phyloP scores from a whole-genome alignment of 352 stramenopile genomes.

The Phytopythium kandeliae region DNA sequence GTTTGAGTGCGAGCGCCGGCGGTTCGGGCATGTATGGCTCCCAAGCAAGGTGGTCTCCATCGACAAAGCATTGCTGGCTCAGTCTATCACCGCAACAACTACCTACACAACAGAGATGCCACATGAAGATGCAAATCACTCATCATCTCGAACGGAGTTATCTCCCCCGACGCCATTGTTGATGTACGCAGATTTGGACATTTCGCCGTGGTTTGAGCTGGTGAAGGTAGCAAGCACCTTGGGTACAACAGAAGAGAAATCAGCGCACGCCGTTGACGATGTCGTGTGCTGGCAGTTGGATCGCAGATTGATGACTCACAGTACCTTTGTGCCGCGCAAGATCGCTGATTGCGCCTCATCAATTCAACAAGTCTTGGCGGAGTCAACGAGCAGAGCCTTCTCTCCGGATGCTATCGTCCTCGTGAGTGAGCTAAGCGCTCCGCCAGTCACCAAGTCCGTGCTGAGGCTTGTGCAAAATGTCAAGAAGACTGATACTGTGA shows the following conservation, averaged over 20 bases:
- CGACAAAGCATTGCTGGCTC: background rate
- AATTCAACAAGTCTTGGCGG: constrained; percentile 17
- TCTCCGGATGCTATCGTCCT: constrained; percentile 30
- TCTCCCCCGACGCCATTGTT: constrained; percentile 12
- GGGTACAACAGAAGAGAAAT: background rate
- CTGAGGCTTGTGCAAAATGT: constrained; percentile 25
- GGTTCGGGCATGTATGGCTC: constrained; percentile 23
- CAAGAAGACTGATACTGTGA: background rate
- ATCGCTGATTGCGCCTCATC: constrained; percentile 16
- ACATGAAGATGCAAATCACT: background rate
- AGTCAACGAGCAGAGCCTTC: background rate
- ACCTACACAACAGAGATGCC: background rate
- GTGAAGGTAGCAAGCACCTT: constrained; percentile 9
- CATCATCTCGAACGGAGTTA: background rate
- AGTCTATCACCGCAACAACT: background rate
- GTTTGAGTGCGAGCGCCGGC: constrained; percentile 25
- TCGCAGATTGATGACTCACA: constrained; percentile 32
- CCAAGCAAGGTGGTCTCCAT: constrained; percentile 14
- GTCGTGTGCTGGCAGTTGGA: constrained; percentile 37
- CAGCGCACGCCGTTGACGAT: constrained; percentile 2
- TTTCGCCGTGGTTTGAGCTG: constrained; percentile 65
- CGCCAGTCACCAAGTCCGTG: constrained; percentile 41
- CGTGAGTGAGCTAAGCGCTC: constrained; percentile 39
- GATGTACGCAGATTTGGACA: constrained; percentile 62
- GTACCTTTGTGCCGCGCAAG: constrained; percentile 37